Base-by-base conservation (phyloP, 164 flowering plant species). In the Annona cherimola region DNA sequence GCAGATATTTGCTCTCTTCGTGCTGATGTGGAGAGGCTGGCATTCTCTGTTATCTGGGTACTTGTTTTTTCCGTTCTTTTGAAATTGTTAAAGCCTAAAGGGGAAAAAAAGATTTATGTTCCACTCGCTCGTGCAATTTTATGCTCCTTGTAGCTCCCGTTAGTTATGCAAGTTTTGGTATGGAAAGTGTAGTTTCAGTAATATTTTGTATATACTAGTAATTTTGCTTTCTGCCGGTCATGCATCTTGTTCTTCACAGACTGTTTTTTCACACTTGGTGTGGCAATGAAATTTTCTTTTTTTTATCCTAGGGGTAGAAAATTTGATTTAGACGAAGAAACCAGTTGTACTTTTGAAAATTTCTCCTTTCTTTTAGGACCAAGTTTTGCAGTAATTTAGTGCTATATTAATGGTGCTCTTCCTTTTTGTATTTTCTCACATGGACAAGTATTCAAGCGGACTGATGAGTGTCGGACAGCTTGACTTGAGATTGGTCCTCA, bases 11-110 rank as follows among this genome's bases (percentile, higher is more conserved):
- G 99, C 85, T 96, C 99, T 65, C 90, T 96, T 76, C 84, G 98
- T 69, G 81, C 97, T 69, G 98, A 93, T 79, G 98, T 96, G 74
- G 98, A 96, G 81, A 87, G 99, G 81, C 88, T 96, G 68, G 97
- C 98, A 43, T 96, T 96, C 74, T 96, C 99, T 73, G 98, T 96
- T 70, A 89, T 96, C 63, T 96, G 99, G 99, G 99, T 96, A 88
- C 45, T 64, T 76, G 63, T 39, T 80, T 69, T 57, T 63, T 63
- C 41, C 18, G 4, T 39, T 45, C 9, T 20, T 35, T 62, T 55
- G 20, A 19, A 57, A 4, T 20, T 61, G 20, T 7, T 26, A 61
- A 18, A 61, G 3, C n/a, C n/a, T n/a, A n/a, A n/a, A n/a, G n/a
- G n/a, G n/a, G n/a, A n/a, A n/a, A n/a, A 61, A 8, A 50, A 16